Evolutionary conservation across 805 yeast genomes (phyloP).

Genomic region (Nakazawaea molendinolei): DNA sequence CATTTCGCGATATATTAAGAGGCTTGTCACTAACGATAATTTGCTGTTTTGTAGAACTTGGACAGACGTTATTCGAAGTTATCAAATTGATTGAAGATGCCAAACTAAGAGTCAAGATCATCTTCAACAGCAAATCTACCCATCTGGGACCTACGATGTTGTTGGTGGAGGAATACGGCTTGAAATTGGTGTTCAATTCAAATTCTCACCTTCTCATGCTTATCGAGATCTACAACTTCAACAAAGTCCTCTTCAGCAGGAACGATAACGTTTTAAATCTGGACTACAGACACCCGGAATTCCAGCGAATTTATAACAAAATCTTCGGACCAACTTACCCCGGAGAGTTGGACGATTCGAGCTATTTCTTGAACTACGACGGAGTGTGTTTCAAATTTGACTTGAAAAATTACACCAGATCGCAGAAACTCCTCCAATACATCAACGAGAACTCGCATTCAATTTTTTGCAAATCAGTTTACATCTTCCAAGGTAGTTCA

Average conservation of each 20-base stretch:
- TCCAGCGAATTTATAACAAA: constrained; percentile 45
- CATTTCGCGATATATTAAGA: background rate
- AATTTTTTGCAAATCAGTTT: constrained; percentile 30
- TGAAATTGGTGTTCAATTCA: constrained; percentile 16
- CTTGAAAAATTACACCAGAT: constrained; percentile 10
- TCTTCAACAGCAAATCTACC: background rate
- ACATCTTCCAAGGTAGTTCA: constrained; percentile 33
- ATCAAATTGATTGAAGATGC: constrained; percentile 14
- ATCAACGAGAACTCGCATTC: constrained; percentile 24
- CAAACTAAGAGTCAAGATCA: constrained; percentile 9
- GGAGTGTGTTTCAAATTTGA: constrained; percentile 48
- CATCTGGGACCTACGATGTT: constrained; percentile 3
- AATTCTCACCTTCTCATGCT: constrained; percentile 3
- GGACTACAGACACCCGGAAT: constrained; percentile 14
- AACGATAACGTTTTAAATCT: constrained; percentile 4
- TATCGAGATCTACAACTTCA: constrained; percentile 16
- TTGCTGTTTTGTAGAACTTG: constrained; percentile 13
- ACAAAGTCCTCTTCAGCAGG: constrained; percentile 2
- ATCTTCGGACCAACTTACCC: constrained; percentile 60
- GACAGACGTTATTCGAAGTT: constrained; percentile 19
- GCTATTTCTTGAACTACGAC: constrained; percentile 45
- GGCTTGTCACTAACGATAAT: background rate
- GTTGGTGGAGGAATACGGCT: constrained; percentile 11
- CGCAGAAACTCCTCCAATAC: constrained; percentile 13
- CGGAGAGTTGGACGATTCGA: constrained; percentile 29